These are phyloP conservation scores for Pseudonectria foliicola DNA, from an alignment of 2,329 filamentous ascomycete genomes.

Conservation along the genomic window DNA sequence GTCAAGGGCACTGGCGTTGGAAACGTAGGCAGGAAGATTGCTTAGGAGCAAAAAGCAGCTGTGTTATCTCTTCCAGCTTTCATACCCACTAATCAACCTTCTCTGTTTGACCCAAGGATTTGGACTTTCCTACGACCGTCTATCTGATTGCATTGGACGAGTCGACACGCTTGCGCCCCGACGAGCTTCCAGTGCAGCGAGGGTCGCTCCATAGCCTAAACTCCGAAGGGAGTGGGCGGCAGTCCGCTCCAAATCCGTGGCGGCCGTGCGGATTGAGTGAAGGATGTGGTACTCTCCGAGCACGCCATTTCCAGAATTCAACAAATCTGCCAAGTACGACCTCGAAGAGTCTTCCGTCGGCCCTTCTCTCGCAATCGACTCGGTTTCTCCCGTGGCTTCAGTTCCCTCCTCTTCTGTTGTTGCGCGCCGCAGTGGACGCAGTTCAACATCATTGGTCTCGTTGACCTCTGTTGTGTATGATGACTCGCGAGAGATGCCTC, in stretches of 20 bases:
- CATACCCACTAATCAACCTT: background rate
- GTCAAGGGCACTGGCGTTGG: slow-evolving; percentile 91
- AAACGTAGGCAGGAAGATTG: slow-evolving; percentile 88
- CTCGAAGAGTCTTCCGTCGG: slow-evolving; percentile 24
- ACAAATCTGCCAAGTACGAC: slow-evolving; percentile 37
- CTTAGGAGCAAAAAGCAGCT: slow-evolving; percentile 29
- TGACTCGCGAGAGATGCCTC: slow-evolving; percentile 39
- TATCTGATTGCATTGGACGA: slow-evolving; percentile 14
- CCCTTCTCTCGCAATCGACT: slow-evolving; percentile 19
- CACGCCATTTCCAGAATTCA: slow-evolving; percentile 49
- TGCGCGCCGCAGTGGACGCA: slow-evolving; percentile 29
- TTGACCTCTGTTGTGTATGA: slow-evolving; percentile 28
- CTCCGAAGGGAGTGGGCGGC: slow-evolving; percentile 46
- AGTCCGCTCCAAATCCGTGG: slow-evolving; percentile 38
- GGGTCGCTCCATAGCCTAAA: slow-evolving; percentile 46
- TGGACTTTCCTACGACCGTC: slow-evolving; percentile 8
- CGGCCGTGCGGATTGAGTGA: slow-evolving; percentile 41
- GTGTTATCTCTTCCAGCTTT: slow-evolving; percentile 12
- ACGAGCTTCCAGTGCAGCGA: slow-evolving; percentile 43
- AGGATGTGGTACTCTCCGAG: slow-evolving; percentile 48
- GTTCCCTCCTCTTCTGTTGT: slow-evolving; percentile 18
- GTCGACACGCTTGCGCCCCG: slow-evolving; percentile 22
- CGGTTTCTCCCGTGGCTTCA: slow-evolving; percentile 21
- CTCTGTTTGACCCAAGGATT: background rate
- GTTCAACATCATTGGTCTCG: slow-evolving; percentile 38